Percentiles rank a stretch among this genome's conserved stretches.
Conservation (phyloP, 2,329 filamentous ascomycete species). For the Amphichorda felina region DNA sequence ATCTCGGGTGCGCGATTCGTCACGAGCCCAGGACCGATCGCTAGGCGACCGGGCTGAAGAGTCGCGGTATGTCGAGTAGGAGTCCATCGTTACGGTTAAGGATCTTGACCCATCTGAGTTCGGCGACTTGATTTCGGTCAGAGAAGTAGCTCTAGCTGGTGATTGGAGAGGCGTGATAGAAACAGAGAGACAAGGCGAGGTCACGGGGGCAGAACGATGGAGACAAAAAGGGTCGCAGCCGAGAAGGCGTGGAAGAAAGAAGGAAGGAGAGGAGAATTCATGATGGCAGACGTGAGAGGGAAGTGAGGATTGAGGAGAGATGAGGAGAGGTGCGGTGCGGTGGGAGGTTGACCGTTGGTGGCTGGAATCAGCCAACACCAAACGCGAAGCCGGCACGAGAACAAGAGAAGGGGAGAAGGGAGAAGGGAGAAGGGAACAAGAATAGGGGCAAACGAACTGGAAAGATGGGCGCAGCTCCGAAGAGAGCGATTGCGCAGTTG, state of each 20-base stretch:
- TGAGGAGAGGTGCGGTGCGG: background rate
- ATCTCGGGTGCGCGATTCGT: slow-evolving; percentile 38
- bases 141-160: slow-evolving; percentile 5
- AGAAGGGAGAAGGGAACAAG: slow-evolving; percentile 6
- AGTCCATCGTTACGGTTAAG: slow-evolving; percentile 32
- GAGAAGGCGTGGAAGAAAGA: slow-evolving; percentile 13
- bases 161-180: slow-evolving; percentile 1
- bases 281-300: slow-evolving; percentile 6
- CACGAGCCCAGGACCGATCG: slow-evolving; percentile 41
- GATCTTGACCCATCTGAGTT: no score
- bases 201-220: slow-evolving; percentile 8
- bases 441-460: slow-evolving; percentile 18
- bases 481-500: slow-evolving; percentile 4
- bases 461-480: slow-evolving; percentile 11
- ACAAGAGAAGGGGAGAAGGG: slow-evolving; percentile 4
- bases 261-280: slow-evolving; percentile 4
- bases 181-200: slow-evolving; percentile 7
- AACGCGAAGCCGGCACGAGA: no score
- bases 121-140: slow-evolving; percentile 10
- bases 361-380: no score
- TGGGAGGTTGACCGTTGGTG: no score
- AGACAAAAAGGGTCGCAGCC: slow-evolving; percentile 8
- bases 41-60: slow-evolving; percentile 36
- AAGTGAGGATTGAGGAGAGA: slow-evolving; percentile 5
- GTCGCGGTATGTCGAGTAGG: slow-evolving; percentile 41